Percentiles rank a stretch among this genome's conserved stretches.
Conservation (phyloP, 2,329 filamentous ascomycete species). For the Aureobasidium zeae region DNA sequence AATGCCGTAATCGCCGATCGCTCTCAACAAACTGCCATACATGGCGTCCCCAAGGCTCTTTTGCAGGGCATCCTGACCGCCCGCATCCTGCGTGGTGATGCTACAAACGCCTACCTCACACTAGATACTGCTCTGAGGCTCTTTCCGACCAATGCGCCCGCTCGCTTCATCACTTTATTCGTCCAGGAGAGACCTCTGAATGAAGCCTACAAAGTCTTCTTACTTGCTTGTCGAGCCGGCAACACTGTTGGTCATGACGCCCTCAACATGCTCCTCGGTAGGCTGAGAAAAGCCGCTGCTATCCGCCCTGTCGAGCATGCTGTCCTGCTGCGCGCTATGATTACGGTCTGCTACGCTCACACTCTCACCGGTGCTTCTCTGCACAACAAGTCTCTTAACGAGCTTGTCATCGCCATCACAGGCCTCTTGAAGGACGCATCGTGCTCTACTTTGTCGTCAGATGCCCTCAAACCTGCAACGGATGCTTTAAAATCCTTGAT, state of each 20-base stretch:
- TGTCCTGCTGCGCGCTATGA: slow-evolving; percentile 30
- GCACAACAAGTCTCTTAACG: slow-evolving; percentile 29
- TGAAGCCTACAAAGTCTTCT: slow-evolving; percentile 41
- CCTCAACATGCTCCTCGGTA: slow-evolving; percentile 28
- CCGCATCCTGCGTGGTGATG: slow-evolving; percentile 37
- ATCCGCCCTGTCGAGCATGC: slow-evolving; percentile 1
- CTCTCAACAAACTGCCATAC: slow-evolving; percentile 25
- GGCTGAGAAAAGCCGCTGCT: slow-evolving; percentile 21
- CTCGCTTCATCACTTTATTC: slow-evolving; percentile 38
- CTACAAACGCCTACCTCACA: slow-evolving; percentile 40
- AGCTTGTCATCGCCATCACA: slow-evolving; percentile 30
- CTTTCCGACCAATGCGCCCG: slow-evolving; percentile 34
- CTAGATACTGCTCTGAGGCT: slow-evolving; percentile 42
- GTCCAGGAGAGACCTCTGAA: slow-evolving; percentile 36
- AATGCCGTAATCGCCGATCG: slow-evolving; percentile 39
- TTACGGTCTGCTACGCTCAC: slow-evolving; percentile 36
- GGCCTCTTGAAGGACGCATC: slow-evolving; percentile 23
- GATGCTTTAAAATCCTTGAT: slow-evolving; percentile 23
- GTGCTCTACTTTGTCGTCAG: slow-evolving; percentile 17
- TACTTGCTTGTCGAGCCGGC: slow-evolving; percentile 41
- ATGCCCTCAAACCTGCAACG: slow-evolving; percentile 20
- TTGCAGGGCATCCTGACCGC: slow-evolving; percentile 42
- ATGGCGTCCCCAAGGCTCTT: slow-evolving; percentile 34
- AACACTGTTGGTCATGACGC: slow-evolving; percentile 25
- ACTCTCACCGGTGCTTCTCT: slow-evolving; percentile 32